These are phyloP conservation scores for Trichomonascaceae sp. DNA, from an alignment of 1,139 yeast genomes.

Conservation along the genomic window DNA sequence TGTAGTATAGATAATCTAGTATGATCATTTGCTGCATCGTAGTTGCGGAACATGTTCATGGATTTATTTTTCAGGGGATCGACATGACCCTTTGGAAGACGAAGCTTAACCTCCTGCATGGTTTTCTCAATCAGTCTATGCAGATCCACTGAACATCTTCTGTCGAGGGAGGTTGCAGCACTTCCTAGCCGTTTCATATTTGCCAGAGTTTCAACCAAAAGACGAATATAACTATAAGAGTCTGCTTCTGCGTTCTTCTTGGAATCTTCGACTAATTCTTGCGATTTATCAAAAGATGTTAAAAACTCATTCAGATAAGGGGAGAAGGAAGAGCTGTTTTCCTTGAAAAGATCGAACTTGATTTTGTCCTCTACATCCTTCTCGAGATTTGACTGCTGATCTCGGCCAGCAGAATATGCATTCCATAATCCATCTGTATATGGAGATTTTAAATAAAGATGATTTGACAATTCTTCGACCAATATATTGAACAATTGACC, in stretches of 20 bases:
- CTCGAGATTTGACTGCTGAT: constrained; percentile 23
- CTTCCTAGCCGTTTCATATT: constrained; percentile 59
- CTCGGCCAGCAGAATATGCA: constrained; percentile 24
- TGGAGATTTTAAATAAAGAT: constrained; percentile 58
- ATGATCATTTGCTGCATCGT: constrained; percentile 24
- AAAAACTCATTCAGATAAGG: constrained; percentile 41
- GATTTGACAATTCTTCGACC: constrained; percentile 69
- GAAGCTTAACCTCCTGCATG: constrained; percentile 57
- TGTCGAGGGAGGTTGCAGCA: constrained; percentile 51
- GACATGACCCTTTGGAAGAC: constrained; percentile 31
- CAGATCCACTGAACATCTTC: constrained; percentile 43
- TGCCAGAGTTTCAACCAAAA: constrained; percentile 52
- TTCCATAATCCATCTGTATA: constrained; percentile 33
- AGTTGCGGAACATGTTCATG: constrained; percentile 12
- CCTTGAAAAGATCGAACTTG: constrained; percentile 25
- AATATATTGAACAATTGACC: constrained; percentile 59
- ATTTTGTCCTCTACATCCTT: constrained; percentile 30
- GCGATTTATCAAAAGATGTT: constrained; percentile 23
- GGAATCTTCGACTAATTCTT: constrained; percentile 23
- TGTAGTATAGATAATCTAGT: constrained; percentile 48
- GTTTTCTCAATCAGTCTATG: constrained; percentile 53
- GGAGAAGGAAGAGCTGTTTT: constrained; percentile 22
- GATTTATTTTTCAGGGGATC: not conserved
- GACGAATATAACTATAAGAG: constrained; percentile 52
- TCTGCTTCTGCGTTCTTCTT: constrained; percentile 38